Evolutionary conservation across 192 early-diverging fungal species (phyloP).

Genomic region (Backusella psychrophila): DNA sequence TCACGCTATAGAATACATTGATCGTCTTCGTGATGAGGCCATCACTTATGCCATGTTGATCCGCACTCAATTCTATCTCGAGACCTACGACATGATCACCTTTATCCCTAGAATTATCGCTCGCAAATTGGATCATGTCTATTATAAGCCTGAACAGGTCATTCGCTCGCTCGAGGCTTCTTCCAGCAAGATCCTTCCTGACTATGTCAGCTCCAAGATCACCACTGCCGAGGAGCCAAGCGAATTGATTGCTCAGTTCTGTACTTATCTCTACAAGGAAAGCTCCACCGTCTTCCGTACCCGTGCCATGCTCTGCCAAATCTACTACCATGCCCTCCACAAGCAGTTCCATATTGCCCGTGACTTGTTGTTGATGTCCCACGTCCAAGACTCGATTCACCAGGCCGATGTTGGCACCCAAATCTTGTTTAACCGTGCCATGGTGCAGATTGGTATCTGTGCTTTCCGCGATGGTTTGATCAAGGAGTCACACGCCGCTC

Average conservation of each 20-base stretch:
- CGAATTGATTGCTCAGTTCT: conserved; percentile 76
- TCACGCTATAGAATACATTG: conserved; percentile 95
- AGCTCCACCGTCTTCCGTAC: conserved; percentile 80
- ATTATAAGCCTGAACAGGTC: conserved; percentile 96
- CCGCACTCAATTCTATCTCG: conserved; percentile 86
- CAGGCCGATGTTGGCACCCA: conserved; percentile 90
- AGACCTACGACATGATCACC: conserved; percentile 56
- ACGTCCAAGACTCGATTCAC: conserved; percentile 91
- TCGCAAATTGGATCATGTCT: conserved; percentile 92
- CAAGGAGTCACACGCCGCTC: conserved; percentile 80
- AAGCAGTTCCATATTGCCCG: conserved; percentile 91
- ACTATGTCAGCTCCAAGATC: conserved; percentile 45
- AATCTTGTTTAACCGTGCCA: conserved; percentile 93
- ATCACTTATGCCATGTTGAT: conserved; percentile 84
- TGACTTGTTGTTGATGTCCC: conserved; percentile 98
- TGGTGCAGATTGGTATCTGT: conserved; percentile 94
- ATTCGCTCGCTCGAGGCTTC: conserved; percentile 67
- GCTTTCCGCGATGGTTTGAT: conserved; percentile 96
- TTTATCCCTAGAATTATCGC: conserved; percentile 73
- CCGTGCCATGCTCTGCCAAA: conserved; percentile 95
- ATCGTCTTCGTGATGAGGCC: conserved; percentile 89
- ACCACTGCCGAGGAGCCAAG: conserved; percentile 47
- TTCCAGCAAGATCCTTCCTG: conserved; percentile 46
- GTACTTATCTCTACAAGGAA: conserved; percentile 89
- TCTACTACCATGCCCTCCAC: conserved; percentile 97